Conservation (phyloP, 164 flowering plant genomes). For the Pachysandra terminalis region DNA sequence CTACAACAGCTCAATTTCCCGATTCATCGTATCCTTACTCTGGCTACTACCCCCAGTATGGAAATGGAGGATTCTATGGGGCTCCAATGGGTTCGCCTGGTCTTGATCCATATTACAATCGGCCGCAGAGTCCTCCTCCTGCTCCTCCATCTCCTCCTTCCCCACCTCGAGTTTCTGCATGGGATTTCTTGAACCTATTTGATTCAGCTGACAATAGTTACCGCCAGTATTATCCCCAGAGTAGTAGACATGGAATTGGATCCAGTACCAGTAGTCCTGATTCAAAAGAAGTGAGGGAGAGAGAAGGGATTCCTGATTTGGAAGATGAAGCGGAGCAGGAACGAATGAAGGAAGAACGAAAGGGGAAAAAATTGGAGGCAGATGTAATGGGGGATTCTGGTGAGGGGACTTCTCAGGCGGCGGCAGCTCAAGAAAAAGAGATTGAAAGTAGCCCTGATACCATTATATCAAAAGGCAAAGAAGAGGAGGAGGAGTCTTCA, state of each 20-base stretch:
- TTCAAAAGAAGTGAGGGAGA: conserved; percentile 78
- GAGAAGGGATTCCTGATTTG: conserved; percentile 96
- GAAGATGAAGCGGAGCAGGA: conserved; percentile 82
- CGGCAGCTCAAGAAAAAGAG: not conserved
- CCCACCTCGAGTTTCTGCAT: conserved; percentile 60
- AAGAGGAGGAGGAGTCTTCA: not conserved
- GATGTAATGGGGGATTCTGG: conserved; percentile 17
- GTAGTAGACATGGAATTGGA: conserved; percentile 34
- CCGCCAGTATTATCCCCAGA: conserved; percentile 23
- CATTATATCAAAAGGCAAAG: not conserved
- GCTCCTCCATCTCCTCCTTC: conserved; percentile 26
- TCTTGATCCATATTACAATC: conserved; percentile 12
- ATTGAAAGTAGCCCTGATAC: not conserved
- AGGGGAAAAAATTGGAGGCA: conserved; percentile 26
- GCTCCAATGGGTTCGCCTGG: conserved; percentile 28
- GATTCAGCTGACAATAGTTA: conserved; percentile 36
- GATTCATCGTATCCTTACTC: conserved; percentile 30
- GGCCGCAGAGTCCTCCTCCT: conserved; percentile 19
- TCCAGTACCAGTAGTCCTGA: conserved; percentile 76
- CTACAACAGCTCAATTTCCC: conserved; percentile 20
- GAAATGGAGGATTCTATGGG: conserved; percentile 34
- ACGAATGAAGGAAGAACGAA: conserved; percentile 25
- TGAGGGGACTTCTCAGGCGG: conserved; percentile 19
- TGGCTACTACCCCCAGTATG: conserved; percentile 27
- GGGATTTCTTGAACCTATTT: conserved; percentile 86